Evolutionary conservation across 805 yeast genomes (phyloP).

Genomic region (Cyberlindnera subsufficiens): DNA sequence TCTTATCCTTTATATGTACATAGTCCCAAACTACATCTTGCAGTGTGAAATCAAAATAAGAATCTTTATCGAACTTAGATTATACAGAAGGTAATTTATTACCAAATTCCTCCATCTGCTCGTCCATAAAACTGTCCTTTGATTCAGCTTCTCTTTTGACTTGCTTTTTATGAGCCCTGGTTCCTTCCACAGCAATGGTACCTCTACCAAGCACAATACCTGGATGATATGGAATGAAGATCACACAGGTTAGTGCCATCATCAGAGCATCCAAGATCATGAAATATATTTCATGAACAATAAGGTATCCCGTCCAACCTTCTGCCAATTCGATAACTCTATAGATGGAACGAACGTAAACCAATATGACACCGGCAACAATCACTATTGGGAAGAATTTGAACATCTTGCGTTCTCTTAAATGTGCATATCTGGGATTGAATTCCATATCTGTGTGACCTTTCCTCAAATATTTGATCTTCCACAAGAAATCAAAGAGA

Average conservation of each 20-base stretch:
- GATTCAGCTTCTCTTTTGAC: background rate
- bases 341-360: constrained; percentile 65
- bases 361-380: constrained; percentile 41
- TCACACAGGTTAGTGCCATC: constrained; percentile 44
- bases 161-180: constrained; percentile 1
- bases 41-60: background rate
- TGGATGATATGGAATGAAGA: constrained; percentile 56
- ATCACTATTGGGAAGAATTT: constrained; percentile 39
- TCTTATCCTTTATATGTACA: constrained; percentile 2
- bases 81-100: background rate
- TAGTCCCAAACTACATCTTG: background rate
- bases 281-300: constrained; percentile 53
- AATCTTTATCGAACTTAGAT: background rate
- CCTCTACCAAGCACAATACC: constrained; percentile 40
- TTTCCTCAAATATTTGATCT: constrained; percentile 28
- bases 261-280: constrained; percentile 57
- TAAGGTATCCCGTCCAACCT: constrained; percentile 68
- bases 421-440: constrained; percentile 27
- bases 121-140: background rate
- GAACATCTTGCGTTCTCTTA: constrained; percentile 34
- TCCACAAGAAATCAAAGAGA: constrained; percentile 40
- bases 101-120: background rate
- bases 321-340: constrained; percentile 65
- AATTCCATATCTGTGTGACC: constrained; percentile 26
- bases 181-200: constrained; percentile 1